Evolutionary conservation across 129 eudicot genomes (phyloP), one percentile per base, ranked within the genome.

Genomic region (Scalesia atractyloides): DNA sequence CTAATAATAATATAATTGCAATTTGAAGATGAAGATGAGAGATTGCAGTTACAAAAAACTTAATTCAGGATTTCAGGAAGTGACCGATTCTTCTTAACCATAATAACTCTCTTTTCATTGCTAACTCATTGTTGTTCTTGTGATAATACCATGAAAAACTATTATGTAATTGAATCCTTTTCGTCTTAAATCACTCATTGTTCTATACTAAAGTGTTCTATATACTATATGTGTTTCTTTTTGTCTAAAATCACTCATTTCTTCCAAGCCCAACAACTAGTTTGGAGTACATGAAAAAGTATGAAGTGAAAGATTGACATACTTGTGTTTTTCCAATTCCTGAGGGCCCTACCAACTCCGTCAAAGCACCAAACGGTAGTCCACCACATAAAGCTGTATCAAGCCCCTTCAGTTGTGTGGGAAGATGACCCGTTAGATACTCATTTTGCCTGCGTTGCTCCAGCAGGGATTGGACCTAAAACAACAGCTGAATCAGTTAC

Each of bases 261-360:
- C 13, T 17, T 1, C 70, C 17, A 18, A 16, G 9, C 69, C 30
- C 53, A 41, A 20, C 50, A 18, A 20, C 50, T 39, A 64, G 30
- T 64, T 41, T 10, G 15, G 30, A 44, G 12, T 14, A 60, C 14
- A 11, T 2, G 17, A 64, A 13, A 4, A 74, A 37, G 33, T 52
- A 51, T 52, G 56, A 37, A 37, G 72, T 64, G 59, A 49, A 68
- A 26, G 14, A 52, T 47, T 56, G 58, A 15, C 75, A 65, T 86
- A 88, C 97, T 64, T 91, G 97, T 59, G 97, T 88, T 88, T 91
- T 91, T 61, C 97, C 97, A 18, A 92, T 86, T 73, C 97, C 97
- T 37, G 97, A 82, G 10, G 97, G 97, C 49, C 97, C 94, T 52
- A 92, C 97, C 71, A 92, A 79, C 91, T 92, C 97, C 10, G 97